Evolutionary conservation across 1,284 basidiomycete species (phyloP).

Genomic region (Anthracocystis panici-leucophaei): DNA sequence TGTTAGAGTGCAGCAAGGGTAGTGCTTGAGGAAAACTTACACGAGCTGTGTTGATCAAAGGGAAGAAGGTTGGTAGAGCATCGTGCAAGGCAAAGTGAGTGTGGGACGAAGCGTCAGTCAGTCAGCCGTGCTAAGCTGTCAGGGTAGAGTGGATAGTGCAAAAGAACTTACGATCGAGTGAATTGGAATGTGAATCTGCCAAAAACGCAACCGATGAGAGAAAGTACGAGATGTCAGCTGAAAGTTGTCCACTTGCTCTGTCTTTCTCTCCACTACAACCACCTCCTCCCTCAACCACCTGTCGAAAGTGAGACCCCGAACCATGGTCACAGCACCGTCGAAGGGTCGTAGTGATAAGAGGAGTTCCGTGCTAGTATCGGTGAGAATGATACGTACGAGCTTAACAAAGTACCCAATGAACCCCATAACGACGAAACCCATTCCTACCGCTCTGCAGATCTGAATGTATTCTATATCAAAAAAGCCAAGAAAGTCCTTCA

Average conservation of each 20-base stretch:
- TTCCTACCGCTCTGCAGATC: conserved; percentile 68
- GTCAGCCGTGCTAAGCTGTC: too few relatives aligned
- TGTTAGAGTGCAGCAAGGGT: background rate
- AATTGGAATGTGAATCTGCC: conserved; percentile 68
- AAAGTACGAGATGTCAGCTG: background rate
- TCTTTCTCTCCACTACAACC: background rate
- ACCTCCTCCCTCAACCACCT: background rate
- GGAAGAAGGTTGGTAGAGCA: background rate
- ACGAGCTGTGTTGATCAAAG: background rate
- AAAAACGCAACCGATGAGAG: too few relatives aligned
- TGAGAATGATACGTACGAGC: conserved; percentile 46
- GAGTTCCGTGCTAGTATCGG: background rate
- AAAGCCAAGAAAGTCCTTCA: background rate
- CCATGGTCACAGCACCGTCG: too few relatives aligned
- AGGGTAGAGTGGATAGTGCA: background rate
- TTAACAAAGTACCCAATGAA: conserved; percentile 70
- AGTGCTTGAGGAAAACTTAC: background rate
- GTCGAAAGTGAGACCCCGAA: background rate
- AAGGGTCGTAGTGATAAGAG: background rate
- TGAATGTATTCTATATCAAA: conserved; percentile 63
- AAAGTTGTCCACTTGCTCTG: background rate
- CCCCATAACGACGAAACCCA: conserved; percentile 69
- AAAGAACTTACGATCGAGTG: conserved; percentile 66
- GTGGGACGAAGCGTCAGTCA: conserved; percentile 1
- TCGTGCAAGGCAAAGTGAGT: background rate